Evolutionary conservation across 345 rosid species (phyloP), one percentile per base, ranked within the genome.

Genomic region (Citrus glauca): DNA sequence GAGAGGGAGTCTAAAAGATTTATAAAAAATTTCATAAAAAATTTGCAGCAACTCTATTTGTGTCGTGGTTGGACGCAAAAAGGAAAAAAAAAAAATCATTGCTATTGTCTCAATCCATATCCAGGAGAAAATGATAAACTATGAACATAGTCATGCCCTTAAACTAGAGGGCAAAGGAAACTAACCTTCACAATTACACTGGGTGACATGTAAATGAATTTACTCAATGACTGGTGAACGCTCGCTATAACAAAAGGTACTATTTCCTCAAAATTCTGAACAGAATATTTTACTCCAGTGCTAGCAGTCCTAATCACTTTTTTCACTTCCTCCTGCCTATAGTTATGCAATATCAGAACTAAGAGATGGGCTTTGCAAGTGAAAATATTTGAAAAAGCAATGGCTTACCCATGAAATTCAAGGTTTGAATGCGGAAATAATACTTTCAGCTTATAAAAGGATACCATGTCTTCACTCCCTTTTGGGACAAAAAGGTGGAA

Each of bases 401-500:
- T 11, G 35, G 27, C 77, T 78, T 77, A 85, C 90, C 86, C 81
- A 32, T 75, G 81, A 80, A 87, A 61, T 73, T 87, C 80, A 72
- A 87, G 82, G 59, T 83, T 85, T 72, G 88, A 75, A 75, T 83
- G 71, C 59, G 88, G 88, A 72, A 87, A 87, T 53, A 87, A 64
- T 33, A 87, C 90, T 79, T 87, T 85, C 85, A 87, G 69, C 82
- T 81, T 85, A 71, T 69, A 85, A 65, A 79, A 85, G 28, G 88
- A 81, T 60, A 81, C 76, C 66, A 61, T 83, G 77, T 87, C 85
- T 78, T 81, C 78, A 2, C 71, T 53, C 59, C 88, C 88, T 53
- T 83, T 77, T 13, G 86, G 90, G 68, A 82, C 74, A 81, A 87
- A 87, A 81, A 85, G 78, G 71, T 87, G 88, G 67, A 87, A 87